Evolutionary conservation across 2,329 filamentous ascomycete genomes (phyloP).

Genomic region (Onygenales sp.): DNA sequence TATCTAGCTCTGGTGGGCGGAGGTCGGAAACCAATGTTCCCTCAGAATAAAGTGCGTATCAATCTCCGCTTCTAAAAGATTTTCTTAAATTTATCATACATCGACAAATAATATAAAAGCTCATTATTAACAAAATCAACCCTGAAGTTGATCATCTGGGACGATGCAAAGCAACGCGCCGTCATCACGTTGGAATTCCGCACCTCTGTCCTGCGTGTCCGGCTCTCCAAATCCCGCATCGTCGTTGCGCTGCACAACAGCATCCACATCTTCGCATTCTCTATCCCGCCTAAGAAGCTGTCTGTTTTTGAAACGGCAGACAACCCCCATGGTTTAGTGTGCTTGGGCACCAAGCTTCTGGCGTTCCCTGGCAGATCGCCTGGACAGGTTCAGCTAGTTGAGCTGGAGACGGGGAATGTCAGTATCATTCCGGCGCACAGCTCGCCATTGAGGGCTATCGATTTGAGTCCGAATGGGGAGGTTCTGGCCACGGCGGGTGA

Average conservation of each 20-base stretch:
- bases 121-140: background rate
- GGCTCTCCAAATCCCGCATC: slow-evolving; percentile 65
- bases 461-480: slow-evolving; percentile 69
- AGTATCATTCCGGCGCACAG: slow-evolving; percentile 91
- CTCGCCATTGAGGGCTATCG: slow-evolving; percentile 65
- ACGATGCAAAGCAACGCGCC: slow-evolving; percentile 68
- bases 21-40: slow-evolving; percentile 73
- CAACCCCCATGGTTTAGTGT: slow-evolving; percentile 73
- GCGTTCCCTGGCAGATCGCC: slow-evolving; percentile 79
- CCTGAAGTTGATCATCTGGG: slow-evolving; percentile 68
- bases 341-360: slow-evolving; percentile 61
- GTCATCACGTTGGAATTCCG: slow-evolving; percentile 70
- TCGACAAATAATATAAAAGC: no score
- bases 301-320: slow-evolving; percentile 76
- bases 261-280: slow-evolving; percentile 71
- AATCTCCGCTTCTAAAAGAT: background rate
- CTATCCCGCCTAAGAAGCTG: slow-evolving; percentile 58
- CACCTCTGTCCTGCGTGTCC: slow-evolving; percentile 70
- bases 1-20: slow-evolving; percentile 86
- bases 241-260: slow-evolving; percentile 74
- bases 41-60: slow-evolving; percentile 64
- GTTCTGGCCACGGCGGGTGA: slow-evolving; percentile 85
- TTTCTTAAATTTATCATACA: no score
- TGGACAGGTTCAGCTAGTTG: slow-evolving; percentile 83
- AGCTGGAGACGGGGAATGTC: slow-evolving; percentile 67